Percentiles rank a stretch among this genome's conserved stretches.
Evolutionary conservation across 306 rosid species (phyloP).

Genomic region (Prunus campanulata): DNA sequence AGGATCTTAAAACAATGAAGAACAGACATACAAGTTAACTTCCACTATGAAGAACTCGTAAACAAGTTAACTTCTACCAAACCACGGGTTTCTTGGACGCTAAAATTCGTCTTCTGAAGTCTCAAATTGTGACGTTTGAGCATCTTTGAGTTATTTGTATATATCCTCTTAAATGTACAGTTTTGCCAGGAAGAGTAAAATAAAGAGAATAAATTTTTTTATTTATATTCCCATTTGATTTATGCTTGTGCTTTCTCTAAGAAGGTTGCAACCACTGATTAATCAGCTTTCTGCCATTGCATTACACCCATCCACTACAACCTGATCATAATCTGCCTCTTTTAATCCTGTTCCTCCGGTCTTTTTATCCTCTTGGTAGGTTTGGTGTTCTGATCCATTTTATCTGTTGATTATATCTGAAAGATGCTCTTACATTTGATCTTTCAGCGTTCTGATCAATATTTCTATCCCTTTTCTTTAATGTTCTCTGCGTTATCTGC

Average conservation of each 20-base stretch:
- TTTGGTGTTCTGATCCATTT: not conserved
- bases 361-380: no score
- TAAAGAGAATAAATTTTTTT: not conserved
- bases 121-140: not conserved
- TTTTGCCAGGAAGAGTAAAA: not conserved
- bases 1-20: not conserved
- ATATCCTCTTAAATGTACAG: slow-evolving; percentile 15
- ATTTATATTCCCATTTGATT: not conserved
- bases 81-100: no score
- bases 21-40: slow-evolving; percentile 1
- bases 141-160: slow-evolving; percentile 3
- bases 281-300: no score
- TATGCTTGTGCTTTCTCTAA: not conserved
- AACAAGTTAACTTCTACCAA: no score
- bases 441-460: no score
- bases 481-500: not conserved
- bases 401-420: not conserved
- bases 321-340: no score
- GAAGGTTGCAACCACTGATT: not conserved
- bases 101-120: not conserved
- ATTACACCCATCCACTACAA: no score
- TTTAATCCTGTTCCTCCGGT: no score
- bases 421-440: not conserved
- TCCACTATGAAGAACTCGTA: not conserved
- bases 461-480: not conserved